Percentiles rank a stretch among this genome's conserved stretches.
These are phyloP conservation scores for Chytriomyces sp. DNA, from an alignment of 192 early-diverging fungal species.

Conservation along the genomic window DNA sequence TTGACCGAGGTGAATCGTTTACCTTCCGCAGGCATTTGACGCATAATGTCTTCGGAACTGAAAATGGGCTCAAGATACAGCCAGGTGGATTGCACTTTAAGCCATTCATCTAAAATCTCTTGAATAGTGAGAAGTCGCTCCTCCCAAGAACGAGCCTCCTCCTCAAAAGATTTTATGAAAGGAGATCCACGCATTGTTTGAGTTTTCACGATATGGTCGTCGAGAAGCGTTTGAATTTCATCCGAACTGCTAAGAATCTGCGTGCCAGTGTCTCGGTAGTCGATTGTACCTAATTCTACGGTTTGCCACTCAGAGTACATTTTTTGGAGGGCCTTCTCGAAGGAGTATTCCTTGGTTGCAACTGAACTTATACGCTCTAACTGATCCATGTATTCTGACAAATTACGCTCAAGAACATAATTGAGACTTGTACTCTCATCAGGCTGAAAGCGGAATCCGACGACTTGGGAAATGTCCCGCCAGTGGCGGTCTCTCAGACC, in stretches of 20 bases:
- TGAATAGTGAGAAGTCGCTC: constrained; percentile 55
- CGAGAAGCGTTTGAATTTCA: constrained; percentile 63
- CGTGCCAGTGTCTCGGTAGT: constrained; percentile 64
- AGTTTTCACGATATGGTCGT: constrained; percentile 68
- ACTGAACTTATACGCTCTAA: constrained; percentile 55
- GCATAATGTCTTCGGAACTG: constrained; percentile 66
- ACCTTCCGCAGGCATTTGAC: constrained; percentile 66
- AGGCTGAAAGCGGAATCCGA: constrained; percentile 63
- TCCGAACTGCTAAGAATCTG: constrained; percentile 58
- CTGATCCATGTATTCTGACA: constrained; percentile 53
- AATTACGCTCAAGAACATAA: constrained; percentile 57
- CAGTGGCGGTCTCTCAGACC: constrained; percentile 62
- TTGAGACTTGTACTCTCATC: constrained; percentile 59
- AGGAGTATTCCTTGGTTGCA: constrained; percentile 65
- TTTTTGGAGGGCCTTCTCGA: constrained; percentile 66
- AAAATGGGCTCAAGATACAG: constrained; percentile 66
- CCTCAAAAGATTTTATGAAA: constrained; percentile 66
- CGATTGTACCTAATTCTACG: constrained; percentile 54
- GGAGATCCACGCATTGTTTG: constrained; percentile 65
- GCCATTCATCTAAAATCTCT: constrained; percentile 66
- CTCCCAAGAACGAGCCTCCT: constrained; percentile 58
- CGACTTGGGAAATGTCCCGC: constrained; percentile 61
- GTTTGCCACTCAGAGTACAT: constrained; percentile 66
- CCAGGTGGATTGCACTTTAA: constrained; percentile 66
- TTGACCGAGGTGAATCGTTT: constrained; percentile 60